Conservation (phyloP, 2,329 filamentous ascomycete species). For the Falciphora oryzae region DNA sequence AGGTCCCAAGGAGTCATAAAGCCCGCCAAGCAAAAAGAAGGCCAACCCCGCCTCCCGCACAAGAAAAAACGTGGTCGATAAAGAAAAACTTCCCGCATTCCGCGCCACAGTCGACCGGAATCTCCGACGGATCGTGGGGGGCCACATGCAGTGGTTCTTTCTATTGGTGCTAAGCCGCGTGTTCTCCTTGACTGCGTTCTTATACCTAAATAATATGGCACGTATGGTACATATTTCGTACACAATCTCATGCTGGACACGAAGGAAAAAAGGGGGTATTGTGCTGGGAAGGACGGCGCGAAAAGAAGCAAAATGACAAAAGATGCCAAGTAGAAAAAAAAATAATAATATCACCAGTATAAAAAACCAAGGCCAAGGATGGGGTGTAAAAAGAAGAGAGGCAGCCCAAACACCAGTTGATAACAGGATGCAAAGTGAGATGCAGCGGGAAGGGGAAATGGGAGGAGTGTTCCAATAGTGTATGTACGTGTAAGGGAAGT, state of each 20-base stretch:
- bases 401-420: not conserved
- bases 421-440: no score
- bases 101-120: not conserved
- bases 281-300: not conserved
- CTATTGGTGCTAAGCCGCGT: not conserved
- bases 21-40: not conserved
- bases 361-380: not conserved
- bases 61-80: not conserved
- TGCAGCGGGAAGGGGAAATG: no score
- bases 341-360: not conserved
- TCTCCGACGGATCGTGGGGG: not conserved
- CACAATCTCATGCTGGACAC: not conserved
- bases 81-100: not conserved
- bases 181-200: not conserved
- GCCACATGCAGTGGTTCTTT: not conserved
- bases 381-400: not conserved
- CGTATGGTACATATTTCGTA: not conserved
- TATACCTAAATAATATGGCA: not conserved
- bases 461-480: no score
- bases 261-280: constrained; percentile 3
- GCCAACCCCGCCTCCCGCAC: not conserved
- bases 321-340: constrained; percentile 1
- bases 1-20: not conserved
- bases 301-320: not conserved
- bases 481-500: no score